These are phyloP conservation scores for Citrus inodora DNA, from an alignment of 345 rosid genomes.

Conservation along the genomic window DNA sequence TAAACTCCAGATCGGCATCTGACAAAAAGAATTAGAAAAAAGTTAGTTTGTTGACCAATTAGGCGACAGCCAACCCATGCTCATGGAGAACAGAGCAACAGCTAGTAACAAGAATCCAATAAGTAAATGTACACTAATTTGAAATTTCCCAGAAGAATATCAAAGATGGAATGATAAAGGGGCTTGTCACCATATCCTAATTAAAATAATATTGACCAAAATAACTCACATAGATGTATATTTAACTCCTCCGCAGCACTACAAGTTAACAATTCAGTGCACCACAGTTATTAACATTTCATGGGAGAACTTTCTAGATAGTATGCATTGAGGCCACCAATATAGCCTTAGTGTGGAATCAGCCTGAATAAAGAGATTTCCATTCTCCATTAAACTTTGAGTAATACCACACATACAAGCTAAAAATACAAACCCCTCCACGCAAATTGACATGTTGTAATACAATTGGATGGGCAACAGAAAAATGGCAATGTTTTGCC, in stretches of 20 bases:
- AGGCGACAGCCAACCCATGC: background rate
- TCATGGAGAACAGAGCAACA: background rate
- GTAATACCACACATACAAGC: background rate
- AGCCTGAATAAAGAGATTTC: background rate
- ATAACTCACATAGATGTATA: background rate
- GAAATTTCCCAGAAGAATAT: background rate
- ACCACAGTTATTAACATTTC: background rate
- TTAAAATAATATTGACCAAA: background rate
- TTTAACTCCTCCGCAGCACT: background rate
- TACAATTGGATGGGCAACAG: background rate
- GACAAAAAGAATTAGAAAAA: constrained; percentile 25
- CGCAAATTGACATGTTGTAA: no score
- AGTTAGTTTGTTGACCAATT: constrained; percentile 10
- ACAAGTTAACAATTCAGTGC: background rate
- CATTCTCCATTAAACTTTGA: background rate
- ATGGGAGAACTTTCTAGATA: background rate
- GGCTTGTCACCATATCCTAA: background rate
- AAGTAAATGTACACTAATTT: background rate
- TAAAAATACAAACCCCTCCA: no score
- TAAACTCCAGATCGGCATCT: constrained; percentile 53
- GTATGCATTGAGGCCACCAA: background rate
- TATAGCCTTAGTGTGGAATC: background rate
- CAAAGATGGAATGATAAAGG: background rate
- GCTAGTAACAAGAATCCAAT: background rate
- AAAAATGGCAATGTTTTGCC: background rate